phyloP scores from a whole-genome alignment of 169 alveolate genomes.

The Plasmodium gaboni region DNA sequence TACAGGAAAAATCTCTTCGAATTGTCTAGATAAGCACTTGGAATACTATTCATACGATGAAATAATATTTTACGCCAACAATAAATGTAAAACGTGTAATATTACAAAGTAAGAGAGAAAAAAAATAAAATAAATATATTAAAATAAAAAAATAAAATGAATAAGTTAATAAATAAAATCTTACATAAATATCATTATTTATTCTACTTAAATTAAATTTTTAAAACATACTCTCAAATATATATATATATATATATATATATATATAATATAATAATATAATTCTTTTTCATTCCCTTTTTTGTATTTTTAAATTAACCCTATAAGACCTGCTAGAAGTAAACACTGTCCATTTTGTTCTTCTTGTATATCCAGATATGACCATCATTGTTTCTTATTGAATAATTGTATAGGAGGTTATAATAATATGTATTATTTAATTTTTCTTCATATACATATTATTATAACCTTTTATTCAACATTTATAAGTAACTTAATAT shows the following conservation, averaged over 20 bases:
- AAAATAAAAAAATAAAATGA: not conserved
- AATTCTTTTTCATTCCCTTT: too few relatives aligned
- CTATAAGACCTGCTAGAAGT: conserved; percentile 55
- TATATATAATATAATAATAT: too few relatives aligned
- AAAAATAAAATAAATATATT: not conserved
- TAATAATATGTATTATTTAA: conserved; percentile 20
- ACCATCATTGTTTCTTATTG: conserved; percentile 62
- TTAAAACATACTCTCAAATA: not conserved
- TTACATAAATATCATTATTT: too few relatives aligned
- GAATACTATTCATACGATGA: conserved; percentile 39
- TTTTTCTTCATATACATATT: conserved; percentile 17
- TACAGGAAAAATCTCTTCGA: conserved; percentile 36
- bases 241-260: not conserved
- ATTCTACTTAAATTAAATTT: too few relatives aligned
- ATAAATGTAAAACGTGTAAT: conserved; percentile 31
- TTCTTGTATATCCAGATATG: conserved; percentile 68
- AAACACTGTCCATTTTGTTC: conserved; percentile 56
- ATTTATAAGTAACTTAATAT: conserved; percentile 23
- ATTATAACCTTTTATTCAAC: conserved; percentile 25
- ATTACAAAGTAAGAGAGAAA: conserved; percentile 40
- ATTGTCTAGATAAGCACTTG: conserved; percentile 30
- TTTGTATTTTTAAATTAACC: too few relatives aligned
- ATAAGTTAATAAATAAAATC: too few relatives aligned
- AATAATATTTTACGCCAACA: conserved; percentile 31
- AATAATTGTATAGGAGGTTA: conserved; percentile 70